Base-by-base conservation (phyloP, 202 grass and related monocot species). In the Carex arenaria region DNA sequence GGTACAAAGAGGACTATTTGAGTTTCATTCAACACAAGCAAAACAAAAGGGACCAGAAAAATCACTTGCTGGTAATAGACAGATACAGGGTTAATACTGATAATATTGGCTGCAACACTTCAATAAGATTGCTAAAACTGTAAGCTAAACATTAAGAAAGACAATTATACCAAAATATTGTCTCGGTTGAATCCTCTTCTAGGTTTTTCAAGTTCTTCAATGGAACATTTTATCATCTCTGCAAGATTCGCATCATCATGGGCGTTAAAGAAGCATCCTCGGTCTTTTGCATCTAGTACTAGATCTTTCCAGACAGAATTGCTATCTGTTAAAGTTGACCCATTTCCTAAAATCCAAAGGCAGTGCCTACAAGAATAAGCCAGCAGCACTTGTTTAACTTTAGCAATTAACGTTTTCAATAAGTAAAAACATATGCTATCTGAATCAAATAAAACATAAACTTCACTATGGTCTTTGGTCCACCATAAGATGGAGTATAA, bases 301-400 rank as follows among this genome's bases (percentile, higher is more conserved):
- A 94, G 82, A 20, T 90, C 81, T 18, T 86, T 89, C 90, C 93
- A 94, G 84, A 94, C 85, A 30, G 93, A 79, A 64, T 90, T 87
- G 79, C 90, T 94, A 52, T 90, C 85, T 76, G 86, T 72, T 72
- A 94, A 80, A 84, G 93, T 94, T 17, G 49, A n/a, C 65, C 88
- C 90, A 84, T 94, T 94, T 83, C 93, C 93, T 78, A 94, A 82
- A 43, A 94, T 94, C 93, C 93, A 94, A 32, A 94, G 87, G 82
- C 90, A 92, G 69, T 90, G 67, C 86, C 93, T 94, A 72, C 79
- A 64, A 61, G 10, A 86, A 83, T 87, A 86, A 49, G 14, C 8
- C 14, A 59, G 19, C 52, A n/a, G 13, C 26, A 54, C 17, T 53
- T 57, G 30, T 59, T 32, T 28, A 78, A n/a, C 7, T 77, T n/a